Evolutionary conservation across 2,329 filamentous ascomycete genomes (phyloP).

Genomic region (Xylaria sp.): DNA sequence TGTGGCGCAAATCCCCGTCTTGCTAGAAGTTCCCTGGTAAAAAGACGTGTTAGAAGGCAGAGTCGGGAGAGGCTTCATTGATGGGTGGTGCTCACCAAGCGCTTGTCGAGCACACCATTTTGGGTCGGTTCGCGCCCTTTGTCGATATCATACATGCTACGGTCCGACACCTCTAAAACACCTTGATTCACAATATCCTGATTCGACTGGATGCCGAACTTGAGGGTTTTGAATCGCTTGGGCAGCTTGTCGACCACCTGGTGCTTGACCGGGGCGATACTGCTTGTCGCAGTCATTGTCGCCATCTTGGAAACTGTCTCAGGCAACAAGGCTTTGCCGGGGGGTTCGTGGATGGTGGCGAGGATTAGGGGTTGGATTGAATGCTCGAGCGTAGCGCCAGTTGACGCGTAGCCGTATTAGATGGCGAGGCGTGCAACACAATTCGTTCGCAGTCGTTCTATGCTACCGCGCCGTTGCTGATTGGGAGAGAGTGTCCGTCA

Average conservation of each 20-base stretch:
- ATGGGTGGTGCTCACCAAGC: constrained; percentile 55
- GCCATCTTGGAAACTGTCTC: constrained; percentile 31
- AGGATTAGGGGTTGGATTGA: background rate
- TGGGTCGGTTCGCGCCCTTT: constrained; percentile 75
- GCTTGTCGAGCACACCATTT: constrained; percentile 86
- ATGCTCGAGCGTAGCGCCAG: background rate
- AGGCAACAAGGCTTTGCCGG: background rate
- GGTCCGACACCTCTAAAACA: constrained; percentile 92
- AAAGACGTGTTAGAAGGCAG: constrained; percentile 13
- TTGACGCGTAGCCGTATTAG: constrained; percentile 1
- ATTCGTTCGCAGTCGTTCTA: background rate
- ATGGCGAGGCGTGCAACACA: constrained; percentile 3
- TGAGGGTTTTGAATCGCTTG: constrained; percentile 89
- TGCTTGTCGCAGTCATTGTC: constrained; percentile 34
- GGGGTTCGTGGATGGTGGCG: background rate
- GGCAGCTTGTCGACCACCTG: constrained; percentile 88
- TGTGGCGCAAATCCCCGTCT: constrained; percentile 78
- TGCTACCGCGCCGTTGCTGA: constrained; percentile 26
- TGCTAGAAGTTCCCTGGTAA: constrained; percentile 70
- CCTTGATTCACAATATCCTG: constrained; percentile 96
- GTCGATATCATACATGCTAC: constrained; percentile 89
- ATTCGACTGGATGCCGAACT: constrained; percentile 93
- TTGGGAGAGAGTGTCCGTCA: constrained; percentile 17
- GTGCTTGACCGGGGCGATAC: constrained; percentile 67
- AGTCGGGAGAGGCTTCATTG: constrained; percentile 1